Evolutionary conservation across 225 moss, liverwort and hornwort species (phyloP).

Genomic region (Physcomitrium patens): DNA sequence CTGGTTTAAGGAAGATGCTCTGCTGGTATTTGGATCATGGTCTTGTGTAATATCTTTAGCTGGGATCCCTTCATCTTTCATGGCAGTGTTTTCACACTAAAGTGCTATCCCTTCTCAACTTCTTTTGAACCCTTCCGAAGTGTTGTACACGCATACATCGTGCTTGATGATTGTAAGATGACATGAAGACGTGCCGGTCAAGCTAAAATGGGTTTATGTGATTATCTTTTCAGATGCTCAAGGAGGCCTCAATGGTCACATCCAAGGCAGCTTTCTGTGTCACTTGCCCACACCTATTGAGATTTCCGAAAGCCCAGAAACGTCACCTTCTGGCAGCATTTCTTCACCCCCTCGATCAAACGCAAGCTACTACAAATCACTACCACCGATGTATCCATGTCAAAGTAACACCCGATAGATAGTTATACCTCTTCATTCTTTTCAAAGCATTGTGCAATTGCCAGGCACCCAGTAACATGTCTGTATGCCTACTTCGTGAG

Average conservation of each 20-base stretch:
- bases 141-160: no score
- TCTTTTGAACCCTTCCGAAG: background rate
- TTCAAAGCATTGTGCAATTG: constrained; percentile 52
- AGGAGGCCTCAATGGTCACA: constrained; percentile 66
- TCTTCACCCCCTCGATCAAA: constrained; percentile 78
- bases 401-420: constrained; percentile 80
- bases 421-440: constrained; percentile 36
- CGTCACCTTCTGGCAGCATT: constrained; percentile 93
- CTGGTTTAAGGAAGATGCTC: background rate
- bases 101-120: constrained; percentile 3
- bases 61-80: background rate
- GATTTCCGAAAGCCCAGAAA: constrained; percentile 92
- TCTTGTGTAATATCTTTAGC: background rate
- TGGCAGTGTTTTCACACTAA: background rate
- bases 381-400: constrained; percentile 95
- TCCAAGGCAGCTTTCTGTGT: constrained; percentile 67
- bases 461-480: constrained; percentile 47
- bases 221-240: constrained; percentile 49
- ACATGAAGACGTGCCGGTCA: background rate
- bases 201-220: constrained; percentile 8
- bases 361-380: constrained; percentile 83
- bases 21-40: background rate
- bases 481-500: constrained; percentile 41
- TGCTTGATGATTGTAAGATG: no score
- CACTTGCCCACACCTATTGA: constrained; percentile 60